Conservation (phyloP, 129 eudicot species). For the Heracleum sosnowskyi region DNA sequence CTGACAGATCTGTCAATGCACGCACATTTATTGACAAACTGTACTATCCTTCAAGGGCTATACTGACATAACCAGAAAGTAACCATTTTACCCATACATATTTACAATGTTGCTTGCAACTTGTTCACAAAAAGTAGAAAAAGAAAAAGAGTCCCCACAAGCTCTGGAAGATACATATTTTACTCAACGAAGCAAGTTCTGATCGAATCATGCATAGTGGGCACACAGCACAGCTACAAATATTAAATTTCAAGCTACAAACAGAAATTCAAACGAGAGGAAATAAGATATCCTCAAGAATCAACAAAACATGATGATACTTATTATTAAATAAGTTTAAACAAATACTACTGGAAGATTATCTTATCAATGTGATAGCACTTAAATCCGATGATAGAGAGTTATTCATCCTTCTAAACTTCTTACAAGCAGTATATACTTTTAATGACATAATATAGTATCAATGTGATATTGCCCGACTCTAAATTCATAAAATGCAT, state of each 20-base stretch:
- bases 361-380: not conserved
- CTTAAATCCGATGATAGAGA: not conserved
- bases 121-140: not conserved
- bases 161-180: not conserved
- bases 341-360: not conserved
- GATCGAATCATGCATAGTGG: not conserved
- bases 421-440: not conserved
- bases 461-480: not conserved
- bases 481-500: not conserved
- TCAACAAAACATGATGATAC: not conserved
- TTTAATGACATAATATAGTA: not conserved
- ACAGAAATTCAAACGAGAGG: not conserved
- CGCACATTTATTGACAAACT: not conserved
- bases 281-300: not conserved
- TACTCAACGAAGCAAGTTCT: not conserved
- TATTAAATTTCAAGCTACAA: not conserved
- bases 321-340: not conserved
- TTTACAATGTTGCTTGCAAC: not conserved
- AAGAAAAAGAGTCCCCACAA: not conserved
- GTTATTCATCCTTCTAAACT: not conserved
- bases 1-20: not conserved
- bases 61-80: not conserved
- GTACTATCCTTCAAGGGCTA: not conserved
- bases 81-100: not conserved
- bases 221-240: not conserved